A percentile compares a stretch with the other conserved stretches of the same genome.
Conservation (phyloP, 371 early-diverging fungal genomes). For the Mucor sp. region DNA sequence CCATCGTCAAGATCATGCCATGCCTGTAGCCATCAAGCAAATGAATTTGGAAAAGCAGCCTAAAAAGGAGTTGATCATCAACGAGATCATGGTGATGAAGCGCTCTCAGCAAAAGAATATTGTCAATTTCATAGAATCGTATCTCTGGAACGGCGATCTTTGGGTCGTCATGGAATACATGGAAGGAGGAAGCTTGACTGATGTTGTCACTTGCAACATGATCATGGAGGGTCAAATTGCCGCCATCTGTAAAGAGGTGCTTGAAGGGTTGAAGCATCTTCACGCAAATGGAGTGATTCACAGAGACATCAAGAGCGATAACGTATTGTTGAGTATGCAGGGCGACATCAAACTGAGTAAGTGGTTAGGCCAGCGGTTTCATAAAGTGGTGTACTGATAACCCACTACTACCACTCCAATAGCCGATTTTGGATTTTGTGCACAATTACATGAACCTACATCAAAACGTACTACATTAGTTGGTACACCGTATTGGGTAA, state of each 20-base stretch:
- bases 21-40: slow-evolving; percentile 92
- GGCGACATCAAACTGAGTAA: slow-evolving; percentile 93
- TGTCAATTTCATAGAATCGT: slow-evolving; percentile 96
- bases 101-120: slow-evolving; percentile 89
- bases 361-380: slow-evolving; percentile 50
- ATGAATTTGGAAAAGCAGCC: slow-evolving; percentile 97
- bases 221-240: slow-evolving; percentile 97
- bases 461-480: slow-evolving; percentile 91
- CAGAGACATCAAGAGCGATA: slow-evolving; percentile 98
- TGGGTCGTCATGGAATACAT: slow-evolving; percentile 98
- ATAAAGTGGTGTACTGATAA: neutral
- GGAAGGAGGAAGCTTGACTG: slow-evolving; percentile 95
- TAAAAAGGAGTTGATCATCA: slow-evolving; percentile 95
- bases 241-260: slow-evolving; percentile 88
- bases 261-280: slow-evolving; percentile 90
- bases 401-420: neutral
- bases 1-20: slow-evolving; percentile 59
- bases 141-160: slow-evolving; percentile 83
- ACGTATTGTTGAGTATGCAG: slow-evolving; percentile 82
- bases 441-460: slow-evolving; percentile 80
- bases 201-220: slow-evolving; percentile 87
- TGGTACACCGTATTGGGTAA: slow-evolving; percentile 89
- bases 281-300: slow-evolving; percentile 96
- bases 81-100: slow-evolving; percentile 95
- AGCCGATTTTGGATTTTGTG: slow-evolving; percentile 97